These are phyloP conservation scores for Periconia macrospinosa DNA, from an alignment of 2,329 filamentous ascomycete species.

Conservation along the genomic window DNA sequence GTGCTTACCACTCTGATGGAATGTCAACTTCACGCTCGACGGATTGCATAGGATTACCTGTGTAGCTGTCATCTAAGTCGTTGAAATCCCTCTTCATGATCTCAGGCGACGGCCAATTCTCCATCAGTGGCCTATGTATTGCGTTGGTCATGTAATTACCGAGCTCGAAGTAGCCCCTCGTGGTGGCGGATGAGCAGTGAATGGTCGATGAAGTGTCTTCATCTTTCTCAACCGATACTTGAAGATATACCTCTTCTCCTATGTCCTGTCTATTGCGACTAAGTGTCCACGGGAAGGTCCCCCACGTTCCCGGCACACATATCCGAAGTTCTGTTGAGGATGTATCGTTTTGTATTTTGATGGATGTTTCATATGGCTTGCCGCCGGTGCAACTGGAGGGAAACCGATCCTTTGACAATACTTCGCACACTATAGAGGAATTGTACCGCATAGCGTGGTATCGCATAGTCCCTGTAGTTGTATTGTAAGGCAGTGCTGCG, in stretches of 20 bases:
- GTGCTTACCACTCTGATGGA: background rate
- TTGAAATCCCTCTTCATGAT: constrained; percentile 1
- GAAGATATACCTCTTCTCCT: constrained; percentile 10
- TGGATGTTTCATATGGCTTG: background rate
- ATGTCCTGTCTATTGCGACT: constrained; percentile 13
- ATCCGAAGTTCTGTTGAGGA: constrained; percentile 1
- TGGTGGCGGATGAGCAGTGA: constrained; percentile 13
- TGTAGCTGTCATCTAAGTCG: background rate
- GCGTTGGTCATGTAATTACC: background rate
- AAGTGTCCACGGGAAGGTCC: constrained; percentile 8
- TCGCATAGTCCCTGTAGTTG: constrained; percentile 10
- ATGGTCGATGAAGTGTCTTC: background rate
- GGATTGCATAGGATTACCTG: background rate
- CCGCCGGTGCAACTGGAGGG: background rate
- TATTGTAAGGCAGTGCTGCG: constrained; percentile 4
- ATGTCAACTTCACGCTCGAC: background rate
- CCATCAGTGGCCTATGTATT: constrained; percentile 6
- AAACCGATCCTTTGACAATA: background rate
- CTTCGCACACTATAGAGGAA: constrained; percentile 5
- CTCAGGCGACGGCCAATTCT: constrained; percentile 8
- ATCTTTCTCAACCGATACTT: background rate
- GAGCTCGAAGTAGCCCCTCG: constrained; percentile 20
- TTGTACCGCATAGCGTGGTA: constrained; percentile 14
- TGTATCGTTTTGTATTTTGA: background rate
- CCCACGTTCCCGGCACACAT: constrained; percentile 9